These are phyloP conservation scores for Acanthamoeba triangularis DNA, from an alignment of 208 protist genomes.

Conservation along the genomic window DNA sequence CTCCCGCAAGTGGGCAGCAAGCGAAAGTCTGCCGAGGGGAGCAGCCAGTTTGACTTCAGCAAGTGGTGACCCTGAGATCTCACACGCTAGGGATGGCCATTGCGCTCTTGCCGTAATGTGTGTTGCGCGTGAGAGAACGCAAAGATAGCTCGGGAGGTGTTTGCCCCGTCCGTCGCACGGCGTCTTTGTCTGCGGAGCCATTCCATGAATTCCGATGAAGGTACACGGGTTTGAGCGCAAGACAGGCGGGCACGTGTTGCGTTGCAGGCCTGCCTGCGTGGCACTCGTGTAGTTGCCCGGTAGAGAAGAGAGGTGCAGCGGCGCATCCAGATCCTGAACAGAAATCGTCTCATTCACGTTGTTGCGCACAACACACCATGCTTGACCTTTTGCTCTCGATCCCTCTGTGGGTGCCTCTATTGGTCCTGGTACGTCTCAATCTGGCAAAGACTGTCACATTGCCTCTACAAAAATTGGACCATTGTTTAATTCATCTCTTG, in stretches of 20 bases:
- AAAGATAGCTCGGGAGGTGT: background rate
- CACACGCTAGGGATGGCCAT: background rate
- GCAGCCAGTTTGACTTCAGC: constrained; percentile 4
- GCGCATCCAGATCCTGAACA: too few relatives aligned
- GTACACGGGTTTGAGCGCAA: too few relatives aligned
- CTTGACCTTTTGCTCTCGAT: background rate
- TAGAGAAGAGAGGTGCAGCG: too few relatives aligned
- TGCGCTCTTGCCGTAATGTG: background rate
- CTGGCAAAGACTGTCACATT: background rate
- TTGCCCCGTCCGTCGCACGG: too few relatives aligned
- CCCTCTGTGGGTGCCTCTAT: background rate
- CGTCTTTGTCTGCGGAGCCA: too few relatives aligned
- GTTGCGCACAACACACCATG: background rate
- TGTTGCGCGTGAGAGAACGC: background rate
- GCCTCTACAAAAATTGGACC: background rate
- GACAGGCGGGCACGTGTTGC: too few relatives aligned
- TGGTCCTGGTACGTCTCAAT: background rate
- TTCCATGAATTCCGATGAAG: too few relatives aligned
- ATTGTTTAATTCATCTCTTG: background rate
- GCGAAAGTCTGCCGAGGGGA: background rate
- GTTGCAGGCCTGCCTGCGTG: too few relatives aligned
- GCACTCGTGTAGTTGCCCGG: too few relatives aligned
- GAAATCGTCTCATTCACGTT: too few relatives aligned
- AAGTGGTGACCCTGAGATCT: background rate
- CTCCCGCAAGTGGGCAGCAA: constrained; percentile 12